These are phyloP conservation scores for Metroxylon sagu DNA, from an alignment of 176 grass and related monocot species.

Conservation along the genomic window DNA sequence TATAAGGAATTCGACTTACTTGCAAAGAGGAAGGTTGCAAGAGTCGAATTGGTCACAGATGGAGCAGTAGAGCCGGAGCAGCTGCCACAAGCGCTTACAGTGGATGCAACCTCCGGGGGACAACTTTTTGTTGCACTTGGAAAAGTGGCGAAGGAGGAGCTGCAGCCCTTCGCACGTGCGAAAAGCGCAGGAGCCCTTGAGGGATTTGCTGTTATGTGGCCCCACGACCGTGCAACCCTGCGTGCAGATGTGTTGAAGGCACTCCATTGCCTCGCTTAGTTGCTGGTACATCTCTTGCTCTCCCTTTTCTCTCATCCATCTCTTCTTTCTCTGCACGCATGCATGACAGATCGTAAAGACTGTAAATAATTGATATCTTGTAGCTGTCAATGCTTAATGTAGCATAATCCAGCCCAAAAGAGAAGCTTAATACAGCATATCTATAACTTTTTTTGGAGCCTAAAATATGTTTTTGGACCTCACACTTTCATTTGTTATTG, in stretches of 20 bases:
- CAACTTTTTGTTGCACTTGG: slow-evolving; percentile 35
- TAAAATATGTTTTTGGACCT: too few relatives aligned
- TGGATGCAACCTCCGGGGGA: slow-evolving; percentile 41
- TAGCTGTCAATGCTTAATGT: too few relatives aligned
- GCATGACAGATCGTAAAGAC: background rate
- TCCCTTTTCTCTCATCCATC: slow-evolving; percentile 37
- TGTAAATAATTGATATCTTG: too few relatives aligned
- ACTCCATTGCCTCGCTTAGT: slow-evolving; percentile 53
- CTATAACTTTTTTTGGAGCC: too few relatives aligned
- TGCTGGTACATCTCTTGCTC: slow-evolving; percentile 39
- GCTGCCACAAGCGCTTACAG: slow-evolving; percentile 72
- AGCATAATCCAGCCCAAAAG: too few relatives aligned
- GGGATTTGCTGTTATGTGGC: background rate
- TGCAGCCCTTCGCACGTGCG: slow-evolving; percentile 45
- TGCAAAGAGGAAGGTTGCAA: slow-evolving; percentile 66
- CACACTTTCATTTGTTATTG: too few relatives aligned
- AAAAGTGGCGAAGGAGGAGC: slow-evolving; percentile 52
- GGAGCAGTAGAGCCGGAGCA: slow-evolving; percentile 65
- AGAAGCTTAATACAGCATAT: too few relatives aligned
- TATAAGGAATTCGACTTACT: slow-evolving; percentile 22
- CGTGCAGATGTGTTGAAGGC: slow-evolving; percentile 50
- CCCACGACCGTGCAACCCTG: slow-evolving; percentile 2
- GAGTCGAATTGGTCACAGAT: slow-evolving; percentile 38
- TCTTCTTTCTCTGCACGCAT: slow-evolving; percentile 14
- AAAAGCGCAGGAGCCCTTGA: slow-evolving; percentile 3